These are phyloP conservation scores for Lasiodiplodia theobromae DNA, from an alignment of 2,329 filamentous ascomycete genomes.

Conservation along the genomic window DNA sequence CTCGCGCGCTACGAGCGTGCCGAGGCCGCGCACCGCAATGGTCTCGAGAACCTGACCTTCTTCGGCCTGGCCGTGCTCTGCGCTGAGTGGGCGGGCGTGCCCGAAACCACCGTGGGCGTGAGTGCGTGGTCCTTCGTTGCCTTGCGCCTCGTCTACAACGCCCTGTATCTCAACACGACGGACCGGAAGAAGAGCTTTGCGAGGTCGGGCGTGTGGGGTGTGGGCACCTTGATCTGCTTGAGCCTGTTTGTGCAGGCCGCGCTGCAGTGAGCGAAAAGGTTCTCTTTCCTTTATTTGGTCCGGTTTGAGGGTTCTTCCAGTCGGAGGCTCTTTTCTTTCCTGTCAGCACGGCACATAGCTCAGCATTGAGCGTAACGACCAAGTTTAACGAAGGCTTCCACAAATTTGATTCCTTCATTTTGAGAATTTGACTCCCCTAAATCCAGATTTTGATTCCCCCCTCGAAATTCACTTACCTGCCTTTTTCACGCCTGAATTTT, in stretches of 20 bases:
- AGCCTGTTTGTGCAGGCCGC: slow-evolving; percentile 37
- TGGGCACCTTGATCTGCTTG: slow-evolving; percentile 31
- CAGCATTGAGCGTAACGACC: no score
- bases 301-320: background rate
- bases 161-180: slow-evolving; percentile 36
- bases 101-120: slow-evolving; percentile 29
- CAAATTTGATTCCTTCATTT: no score
- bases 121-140: slow-evolving; percentile 33
- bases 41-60: slow-evolving; percentile 55
- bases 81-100: slow-evolving; percentile 49
- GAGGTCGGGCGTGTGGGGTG: slow-evolving; percentile 34
- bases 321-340: no score
- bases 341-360: no score
- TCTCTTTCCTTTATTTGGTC: background rate
- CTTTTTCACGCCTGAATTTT: no score
- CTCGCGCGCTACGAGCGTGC: slow-evolving; percentile 54
- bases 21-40: slow-evolving; percentile 55
- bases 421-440: no score
- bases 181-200: slow-evolving; percentile 34
- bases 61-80: slow-evolving; percentile 54
- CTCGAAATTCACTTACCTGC: no score
- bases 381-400: no score
- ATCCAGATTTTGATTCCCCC: no score
- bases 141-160: slow-evolving; percentile 36
- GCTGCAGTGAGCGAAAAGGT: background rate